A percentile compares a stretch with the other conserved stretches of the same genome.
Conservation (phyloP, 352 stramenopile genomes). For the Elongisporangium senticosum region DNA sequence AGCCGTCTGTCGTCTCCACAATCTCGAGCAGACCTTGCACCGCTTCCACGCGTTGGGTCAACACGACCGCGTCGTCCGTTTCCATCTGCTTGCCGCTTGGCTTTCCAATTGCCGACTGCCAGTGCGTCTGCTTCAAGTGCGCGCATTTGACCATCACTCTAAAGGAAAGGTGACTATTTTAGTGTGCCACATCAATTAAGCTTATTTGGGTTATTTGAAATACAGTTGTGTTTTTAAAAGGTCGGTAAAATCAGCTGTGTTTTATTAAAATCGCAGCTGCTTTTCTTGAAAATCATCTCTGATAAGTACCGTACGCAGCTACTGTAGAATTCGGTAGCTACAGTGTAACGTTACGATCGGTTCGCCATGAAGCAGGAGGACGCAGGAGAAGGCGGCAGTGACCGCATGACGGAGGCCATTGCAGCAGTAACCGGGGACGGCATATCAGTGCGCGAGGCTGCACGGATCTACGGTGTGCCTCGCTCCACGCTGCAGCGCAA, state of each 20-base stretch:
- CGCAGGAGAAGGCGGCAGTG: slow-evolving; percentile 7
- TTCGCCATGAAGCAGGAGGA: not conserved
- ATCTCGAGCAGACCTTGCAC: not conserved
- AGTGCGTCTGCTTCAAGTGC: not conserved
- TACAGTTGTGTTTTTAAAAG: not conserved
- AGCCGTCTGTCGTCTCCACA: not conserved
- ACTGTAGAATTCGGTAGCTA: not conserved
- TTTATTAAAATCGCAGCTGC: not conserved
- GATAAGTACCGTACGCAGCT: not conserved
- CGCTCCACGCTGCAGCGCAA: slow-evolving; percentile 78
- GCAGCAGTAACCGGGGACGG: slow-evolving; percentile 40
- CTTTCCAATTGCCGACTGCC: not conserved
- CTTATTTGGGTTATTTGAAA: not conserved
- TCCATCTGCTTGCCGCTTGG: slow-evolving; percentile 4
- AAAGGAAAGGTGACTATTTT: slow-evolving; percentile 6
- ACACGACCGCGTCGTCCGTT: slow-evolving; percentile 9
- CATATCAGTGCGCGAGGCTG: slow-evolving; percentile 70
- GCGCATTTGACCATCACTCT: slow-evolving; percentile 8
- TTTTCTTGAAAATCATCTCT: not conserved
- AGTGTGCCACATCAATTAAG: slow-evolving; percentile 6
- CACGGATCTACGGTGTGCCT: slow-evolving; percentile 60
- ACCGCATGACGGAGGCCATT: slow-evolving; percentile 52
- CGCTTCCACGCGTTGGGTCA: slow-evolving; percentile 14
- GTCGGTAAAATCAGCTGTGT: not conserved
- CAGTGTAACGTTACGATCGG: not conserved